Evolutionary conservation across 1,284 basidiomycete species (phyloP).

Genomic region (Hypsizygus ulmarius): DNA sequence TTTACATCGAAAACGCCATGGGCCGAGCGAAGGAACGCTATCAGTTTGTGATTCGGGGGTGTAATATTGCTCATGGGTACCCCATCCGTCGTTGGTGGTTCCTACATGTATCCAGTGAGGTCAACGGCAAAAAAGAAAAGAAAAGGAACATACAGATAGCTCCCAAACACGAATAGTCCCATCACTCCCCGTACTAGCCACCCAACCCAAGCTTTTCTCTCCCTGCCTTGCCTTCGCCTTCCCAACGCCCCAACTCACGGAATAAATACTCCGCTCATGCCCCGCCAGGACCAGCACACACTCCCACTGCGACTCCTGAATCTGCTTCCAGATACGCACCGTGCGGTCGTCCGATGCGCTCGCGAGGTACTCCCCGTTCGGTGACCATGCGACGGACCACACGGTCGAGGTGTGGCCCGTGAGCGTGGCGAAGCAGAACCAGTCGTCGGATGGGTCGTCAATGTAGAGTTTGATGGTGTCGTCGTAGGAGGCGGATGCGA

Average conservation of each 20-base stretch:
- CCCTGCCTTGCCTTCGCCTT: conserved; percentile 24
- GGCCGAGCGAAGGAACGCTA: conserved; percentile 53
- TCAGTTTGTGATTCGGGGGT: conserved; percentile 38
- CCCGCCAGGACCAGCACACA: conserved; percentile 53
- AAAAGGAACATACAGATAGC: conserved; percentile 46
- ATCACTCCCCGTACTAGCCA: conserved; percentile 75
- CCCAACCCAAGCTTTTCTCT: conserved; percentile 58
- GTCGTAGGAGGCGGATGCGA: conserved; percentile 97
- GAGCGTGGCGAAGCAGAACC: conserved; percentile 86
- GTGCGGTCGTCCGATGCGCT: conserved; percentile 80
- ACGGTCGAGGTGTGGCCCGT: conserved; percentile 86
- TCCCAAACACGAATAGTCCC: conserved; percentile 76
- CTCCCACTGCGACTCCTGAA: conserved; percentile 57
- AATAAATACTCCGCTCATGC: conserved; percentile 77
- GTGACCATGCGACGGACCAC: conserved; percentile 87
- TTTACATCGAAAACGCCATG: conserved; percentile 82
- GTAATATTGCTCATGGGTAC: conserved; percentile 19
- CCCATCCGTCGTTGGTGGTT: conserved; percentile 22
- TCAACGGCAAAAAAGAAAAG: not conserved
- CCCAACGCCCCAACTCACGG: conserved; percentile 68
- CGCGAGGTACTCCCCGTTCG: conserved; percentile 80
- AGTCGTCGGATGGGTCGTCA: conserved; percentile 94
- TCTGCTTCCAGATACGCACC: conserved; percentile 67
- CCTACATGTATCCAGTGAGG: conserved; percentile 20
- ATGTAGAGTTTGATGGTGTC: conserved; percentile 93